A percentile compares a stretch with the other conserved stretches of the same genome.
Evolutionary conservation across 1,284 basidiomycete genomes (phyloP).

Genomic region (Cryptococcus depauperatus): DNA sequence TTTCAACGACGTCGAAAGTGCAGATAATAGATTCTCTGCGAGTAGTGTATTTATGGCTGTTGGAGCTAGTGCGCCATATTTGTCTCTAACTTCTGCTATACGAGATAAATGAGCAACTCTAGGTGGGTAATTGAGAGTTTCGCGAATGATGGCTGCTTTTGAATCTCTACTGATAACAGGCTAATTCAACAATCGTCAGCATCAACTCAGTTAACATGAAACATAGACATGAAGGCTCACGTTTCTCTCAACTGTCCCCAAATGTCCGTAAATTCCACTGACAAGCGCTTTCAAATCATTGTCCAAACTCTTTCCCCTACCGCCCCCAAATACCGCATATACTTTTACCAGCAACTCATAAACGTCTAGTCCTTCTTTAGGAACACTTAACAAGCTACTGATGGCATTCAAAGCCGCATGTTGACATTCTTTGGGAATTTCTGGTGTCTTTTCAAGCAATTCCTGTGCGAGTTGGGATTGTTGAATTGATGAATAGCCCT

Average conservation of each 20-base stretch:
- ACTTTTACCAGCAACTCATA: constrained; percentile 30
- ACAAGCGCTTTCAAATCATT: constrained; percentile 29
- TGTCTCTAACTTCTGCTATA: constrained; percentile 26
- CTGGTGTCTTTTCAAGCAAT: constrained; percentile 30
- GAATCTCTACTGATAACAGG: constrained; percentile 35
- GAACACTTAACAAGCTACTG: constrained; percentile 21
- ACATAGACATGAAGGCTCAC: constrained; percentile 14
- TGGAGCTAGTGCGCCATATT: constrained; percentile 13
- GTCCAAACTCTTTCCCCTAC: constrained; percentile 14
- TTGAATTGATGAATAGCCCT: constrained; percentile 22
- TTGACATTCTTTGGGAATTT: constrained; percentile 33
- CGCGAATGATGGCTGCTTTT: constrained; percentile 32
- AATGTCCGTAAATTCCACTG: constrained; percentile 30
- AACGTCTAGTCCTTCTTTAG: constrained; percentile 26
- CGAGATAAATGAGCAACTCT: constrained; percentile 20
- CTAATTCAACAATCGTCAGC: constrained; percentile 10
- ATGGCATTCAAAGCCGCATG: constrained; percentile 34
- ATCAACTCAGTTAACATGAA: not conserved
- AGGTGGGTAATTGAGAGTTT: constrained; percentile 21
- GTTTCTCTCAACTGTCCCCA: constrained; percentile 35
- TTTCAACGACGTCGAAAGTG: constrained; percentile 11
- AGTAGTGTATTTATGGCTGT: constrained; percentile 27
- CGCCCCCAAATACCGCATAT: constrained; percentile 26
- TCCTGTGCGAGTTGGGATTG: constrained; percentile 27
- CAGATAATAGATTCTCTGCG: constrained; percentile 21